phyloP scores from a whole-genome alignment of 1,284 basidiomycete genomes.

The Blastosporella zonata region DNA sequence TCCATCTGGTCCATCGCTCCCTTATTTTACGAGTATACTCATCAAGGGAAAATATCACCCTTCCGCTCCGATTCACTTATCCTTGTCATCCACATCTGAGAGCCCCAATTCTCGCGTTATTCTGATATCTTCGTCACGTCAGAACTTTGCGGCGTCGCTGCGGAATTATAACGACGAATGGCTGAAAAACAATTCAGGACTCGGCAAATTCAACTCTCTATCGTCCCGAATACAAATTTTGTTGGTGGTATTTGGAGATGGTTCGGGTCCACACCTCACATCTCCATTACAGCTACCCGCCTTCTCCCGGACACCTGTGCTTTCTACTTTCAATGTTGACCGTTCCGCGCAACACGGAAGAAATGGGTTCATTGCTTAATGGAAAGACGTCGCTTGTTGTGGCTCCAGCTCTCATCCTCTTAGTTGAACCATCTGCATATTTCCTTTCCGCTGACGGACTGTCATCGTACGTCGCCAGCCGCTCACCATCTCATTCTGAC shows the following conservation, averaged over 20 bases:
- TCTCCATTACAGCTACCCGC: slow-evolving; percentile 57
- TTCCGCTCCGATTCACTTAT: slow-evolving; percentile 55
- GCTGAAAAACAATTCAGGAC: slow-evolving; percentile 44
- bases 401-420: slow-evolving; percentile 52
- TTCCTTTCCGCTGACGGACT: slow-evolving; percentile 31
- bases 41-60: slow-evolving; percentile 52
- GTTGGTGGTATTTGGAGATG: slow-evolving; percentile 37
- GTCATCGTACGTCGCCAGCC: slow-evolving; percentile 5
- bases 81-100: slow-evolving; percentile 44
- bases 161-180: slow-evolving; percentile 53
- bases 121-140: slow-evolving; percentile 48
- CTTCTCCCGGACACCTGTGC: slow-evolving; percentile 55
- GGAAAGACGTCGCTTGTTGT: slow-evolving; percentile 40
- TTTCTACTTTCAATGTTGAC: slow-evolving; percentile 54
- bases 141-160: slow-evolving; percentile 39
- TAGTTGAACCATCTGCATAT: slow-evolving; percentile 64
- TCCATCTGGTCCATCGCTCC: slow-evolving; percentile 34
- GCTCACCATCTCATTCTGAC: background rate
- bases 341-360: slow-evolving; percentile 27
- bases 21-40: slow-evolving; percentile 46
- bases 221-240: slow-evolving; percentile 51
- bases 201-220: slow-evolving; percentile 38
- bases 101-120: slow-evolving; percentile 36
- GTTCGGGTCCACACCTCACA: slow-evolving; percentile 11
- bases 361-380: slow-evolving; percentile 22